Conservation (phyloP, 805 yeast species). For the Spencermartinsiella europaea region DNA sequence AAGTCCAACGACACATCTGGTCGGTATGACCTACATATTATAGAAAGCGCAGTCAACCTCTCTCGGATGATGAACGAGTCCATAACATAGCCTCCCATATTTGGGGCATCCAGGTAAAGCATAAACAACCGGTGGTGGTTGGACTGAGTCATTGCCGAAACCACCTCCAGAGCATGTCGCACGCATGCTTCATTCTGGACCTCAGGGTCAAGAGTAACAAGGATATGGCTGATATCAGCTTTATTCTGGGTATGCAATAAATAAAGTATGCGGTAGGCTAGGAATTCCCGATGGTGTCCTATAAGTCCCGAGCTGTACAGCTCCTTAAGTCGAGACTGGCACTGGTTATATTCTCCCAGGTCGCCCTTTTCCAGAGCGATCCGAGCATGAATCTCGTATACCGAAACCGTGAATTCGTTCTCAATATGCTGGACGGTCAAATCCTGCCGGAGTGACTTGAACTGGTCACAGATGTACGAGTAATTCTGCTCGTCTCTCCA, state of each 20-base stretch:
- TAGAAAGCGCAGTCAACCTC: constrained; percentile 50
- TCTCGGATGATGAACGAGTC: constrained; percentile 53
- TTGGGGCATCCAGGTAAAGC: constrained; percentile 37
- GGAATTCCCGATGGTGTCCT: constrained; percentile 53
- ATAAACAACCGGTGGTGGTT: constrained; percentile 53
- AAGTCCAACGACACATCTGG: constrained; percentile 26
- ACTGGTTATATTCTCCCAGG: constrained; percentile 92
- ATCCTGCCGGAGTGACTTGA: constrained; percentile 90
- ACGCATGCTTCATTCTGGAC: constrained; percentile 27
- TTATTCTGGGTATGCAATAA: constrained; percentile 66
- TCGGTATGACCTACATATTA: constrained; percentile 51
- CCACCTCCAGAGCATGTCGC: constrained; percentile 36
- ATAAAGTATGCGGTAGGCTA: constrained; percentile 69
- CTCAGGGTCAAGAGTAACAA: constrained; percentile 22
- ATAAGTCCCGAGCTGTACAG: constrained; percentile 46
- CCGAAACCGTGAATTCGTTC: constrained; percentile 66
- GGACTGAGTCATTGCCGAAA: constrained; percentile 33
- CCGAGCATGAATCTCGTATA: constrained; percentile 82
- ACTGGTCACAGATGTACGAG: constrained; percentile 78
- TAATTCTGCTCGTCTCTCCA: constrained; percentile 54
- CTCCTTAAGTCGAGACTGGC: constrained; percentile 72
- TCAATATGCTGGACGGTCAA: constrained; percentile 85
- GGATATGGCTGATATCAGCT: constrained; percentile 47
- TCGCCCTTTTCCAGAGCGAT: constrained; percentile 81
- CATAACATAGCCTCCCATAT: constrained; percentile 43